Evolutionary conservation across 352 stramenopile species (phyloP), one percentile per base, ranked within the genome.

Genomic region (Thalassiosira exigua): DNA sequence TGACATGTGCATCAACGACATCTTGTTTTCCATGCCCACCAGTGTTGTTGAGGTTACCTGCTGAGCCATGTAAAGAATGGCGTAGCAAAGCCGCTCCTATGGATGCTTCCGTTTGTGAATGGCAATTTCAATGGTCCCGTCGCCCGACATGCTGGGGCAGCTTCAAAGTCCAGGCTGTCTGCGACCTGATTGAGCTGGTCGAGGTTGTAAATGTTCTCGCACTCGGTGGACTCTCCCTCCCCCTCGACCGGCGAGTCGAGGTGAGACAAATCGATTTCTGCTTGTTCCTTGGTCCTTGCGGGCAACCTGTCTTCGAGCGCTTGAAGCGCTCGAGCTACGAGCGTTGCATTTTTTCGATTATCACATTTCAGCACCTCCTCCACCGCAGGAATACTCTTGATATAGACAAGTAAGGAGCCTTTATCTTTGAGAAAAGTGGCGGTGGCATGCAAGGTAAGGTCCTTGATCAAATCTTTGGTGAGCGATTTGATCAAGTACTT

Each of bases 1-100:
- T 44, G 1, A 50, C 30, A 26, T 75, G 74, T 32, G 4, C 9
- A 4, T 42, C 41, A 22, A 62, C 65, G 5, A 22, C 41, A n/a
- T 80, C 51, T 14, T 80, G 61, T 0, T 54, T 76, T 0, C 65
- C 73, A 44, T 82, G 65, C 3, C 57, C 73, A 22, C 66, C 66
- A 12, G 57, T 65, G 67, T 77, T 82, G 32, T 82, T 58, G 3
- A 73, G 36, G 11, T 61, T 9, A 70, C 60, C 19, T 27, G 19
- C 17, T 70, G 30, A 4, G 39, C 41, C 4, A 70, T n/a, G 46
- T 70, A 22, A 46, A 70, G 42, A 24, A 70, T 70, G 9, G 21
- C 39, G 21, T 46, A 44, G 7, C 41, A 27, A 11, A 70, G 44
- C 19, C 39, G 27, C 19, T 70, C 44, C 21, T 30, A 27, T 27